A percentile compares a stretch with the other conserved stretches of the same genome.
These are phyloP conservation scores for Eimeria sp. DNA, from an alignment of 169 alveolate species.

Conservation along the genomic window DNA sequence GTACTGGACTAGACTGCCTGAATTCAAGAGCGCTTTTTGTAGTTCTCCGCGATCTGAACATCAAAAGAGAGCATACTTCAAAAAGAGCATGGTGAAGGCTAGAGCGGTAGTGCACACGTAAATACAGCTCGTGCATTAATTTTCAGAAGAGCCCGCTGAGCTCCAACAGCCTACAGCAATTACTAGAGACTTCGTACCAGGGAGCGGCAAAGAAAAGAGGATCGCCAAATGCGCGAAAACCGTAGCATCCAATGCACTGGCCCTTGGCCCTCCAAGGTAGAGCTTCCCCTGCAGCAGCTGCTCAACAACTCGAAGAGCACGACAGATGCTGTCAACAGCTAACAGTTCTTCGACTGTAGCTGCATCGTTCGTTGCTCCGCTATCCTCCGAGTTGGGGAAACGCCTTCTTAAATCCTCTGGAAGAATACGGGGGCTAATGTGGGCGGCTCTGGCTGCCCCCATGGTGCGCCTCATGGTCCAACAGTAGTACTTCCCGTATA, in stretches of 20 bases:
- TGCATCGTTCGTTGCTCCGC: neutral
- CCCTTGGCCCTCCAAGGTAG: conserved; percentile 14
- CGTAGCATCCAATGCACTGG: conserved; percentile 26
- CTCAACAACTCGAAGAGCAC: conserved; percentile 76
- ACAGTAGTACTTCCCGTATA: conserved; percentile 57
- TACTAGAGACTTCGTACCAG: neutral
- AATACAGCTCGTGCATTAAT: neutral
- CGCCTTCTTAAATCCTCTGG: conserved; percentile 33
- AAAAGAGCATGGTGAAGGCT: neutral
- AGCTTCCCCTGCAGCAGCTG: conserved; percentile 52
- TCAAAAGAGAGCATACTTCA: neutral
- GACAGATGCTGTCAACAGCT: conserved; percentile 9
- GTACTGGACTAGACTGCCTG: conserved; percentile 14
- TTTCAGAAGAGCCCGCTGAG: neutral
- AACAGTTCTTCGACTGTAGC: conserved; percentile 25
- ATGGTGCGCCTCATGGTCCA: conserved; percentile 51
- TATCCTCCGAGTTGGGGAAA: neutral
- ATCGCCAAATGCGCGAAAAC: conserved; percentile 66
- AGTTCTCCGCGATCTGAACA: conserved; percentile 50
- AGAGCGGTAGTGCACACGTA: neutral
- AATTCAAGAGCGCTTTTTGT: conserved; percentile 14
- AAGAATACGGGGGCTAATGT: conserved; percentile 19
- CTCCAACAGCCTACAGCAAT: neutral
- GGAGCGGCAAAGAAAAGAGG: conserved; percentile 47
- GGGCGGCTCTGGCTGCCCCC: neutral